Percentiles rank a stretch among this genome's conserved stretches.
Conservation (phyloP, 208 protist genomes). For the Wallacemonas sp. region DNA sequence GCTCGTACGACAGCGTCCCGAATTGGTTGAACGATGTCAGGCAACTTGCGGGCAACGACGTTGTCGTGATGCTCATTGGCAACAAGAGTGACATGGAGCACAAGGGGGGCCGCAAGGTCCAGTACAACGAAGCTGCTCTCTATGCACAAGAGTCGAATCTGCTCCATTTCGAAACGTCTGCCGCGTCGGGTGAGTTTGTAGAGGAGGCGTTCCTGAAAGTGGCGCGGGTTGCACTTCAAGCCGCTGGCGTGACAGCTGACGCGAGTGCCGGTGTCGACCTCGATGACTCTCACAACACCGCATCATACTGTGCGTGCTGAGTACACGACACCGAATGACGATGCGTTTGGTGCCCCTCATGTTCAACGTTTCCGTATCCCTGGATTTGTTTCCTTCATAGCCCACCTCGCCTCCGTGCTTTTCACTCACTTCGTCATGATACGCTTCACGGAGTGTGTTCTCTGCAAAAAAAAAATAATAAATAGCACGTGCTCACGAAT, state of each 20-base stretch:
- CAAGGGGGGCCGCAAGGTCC: slow-evolving; percentile 83
- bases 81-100: slow-evolving; percentile 93
- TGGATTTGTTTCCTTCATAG: no score
- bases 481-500: no score
- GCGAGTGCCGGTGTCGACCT: neutral
- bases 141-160: slow-evolving; percentile 93
- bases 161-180: slow-evolving; percentile 91
- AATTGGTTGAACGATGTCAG: slow-evolving; percentile 96
- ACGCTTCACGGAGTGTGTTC: no score
- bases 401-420: no score
- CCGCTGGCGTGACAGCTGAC: slow-evolving; percentile 8
- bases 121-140: slow-evolving; percentile 93
- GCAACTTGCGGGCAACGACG: slow-evolving; percentile 90
- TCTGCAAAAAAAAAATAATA: no score
- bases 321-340: neutral
- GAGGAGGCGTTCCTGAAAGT: slow-evolving; percentile 93
- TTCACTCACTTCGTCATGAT: no score
- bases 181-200: slow-evolving; percentile 92
- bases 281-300: neutral
- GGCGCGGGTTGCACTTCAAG: slow-evolving; percentile 45
- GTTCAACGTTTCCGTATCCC: no score
- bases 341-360: neutral
- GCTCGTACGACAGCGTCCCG: slow-evolving; percentile 95
- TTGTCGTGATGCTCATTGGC: slow-evolving; percentile 91
- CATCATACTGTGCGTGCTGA: slow-evolving; percentile 14